Evolutionary conservation across 805 yeast genomes (phyloP).

Genomic region (Starmerella khaoyaiensis): DNA sequence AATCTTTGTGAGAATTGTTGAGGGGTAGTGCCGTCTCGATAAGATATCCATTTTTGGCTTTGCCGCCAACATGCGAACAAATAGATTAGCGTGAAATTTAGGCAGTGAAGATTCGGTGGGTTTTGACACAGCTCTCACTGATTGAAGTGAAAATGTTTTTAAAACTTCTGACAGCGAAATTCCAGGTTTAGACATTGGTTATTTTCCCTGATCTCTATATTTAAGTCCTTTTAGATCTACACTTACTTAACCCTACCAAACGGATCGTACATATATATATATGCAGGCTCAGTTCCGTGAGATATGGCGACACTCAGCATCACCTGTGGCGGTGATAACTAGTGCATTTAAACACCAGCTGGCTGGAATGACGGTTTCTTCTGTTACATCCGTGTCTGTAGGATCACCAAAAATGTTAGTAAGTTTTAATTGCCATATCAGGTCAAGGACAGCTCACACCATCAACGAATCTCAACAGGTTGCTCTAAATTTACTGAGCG

Average conservation of each 20-base stretch:
- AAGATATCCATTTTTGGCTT: conserved; percentile 34
- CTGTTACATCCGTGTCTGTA: conserved; percentile 70
- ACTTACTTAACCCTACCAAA: no score
- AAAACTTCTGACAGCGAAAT: no score
- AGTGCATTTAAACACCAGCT: conserved; percentile 34
- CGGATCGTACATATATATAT: not conserved
- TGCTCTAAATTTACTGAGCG: conserved; percentile 66
- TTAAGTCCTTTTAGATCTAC: no score
- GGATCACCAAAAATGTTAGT: conserved; percentile 57
- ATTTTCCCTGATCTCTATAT: no score
- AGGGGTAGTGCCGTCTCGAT: conserved; percentile 31
- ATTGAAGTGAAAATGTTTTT: no score
- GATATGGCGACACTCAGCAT: conserved; percentile 34
- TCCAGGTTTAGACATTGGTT: no score
- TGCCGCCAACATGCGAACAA: conserved; percentile 32
- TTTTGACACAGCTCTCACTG: no score
- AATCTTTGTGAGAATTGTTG: conserved; percentile 30
- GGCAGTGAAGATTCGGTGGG: no score
- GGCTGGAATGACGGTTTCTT: conserved; percentile 70
- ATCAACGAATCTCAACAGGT: conserved; percentile 40
- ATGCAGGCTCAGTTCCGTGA: conserved; percentile 11
- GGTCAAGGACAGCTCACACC: conserved; percentile 63
- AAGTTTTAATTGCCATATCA: conserved; percentile 76
- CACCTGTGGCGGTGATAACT: conserved; percentile 49
- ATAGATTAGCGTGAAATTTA: conserved; percentile 26